A percentile compares a stretch with the other conserved stretches of the same genome.
Conservation (phyloP, 2,329 filamentous ascomycete species). For the Stagonosporopsis chrysanthemi region DNA sequence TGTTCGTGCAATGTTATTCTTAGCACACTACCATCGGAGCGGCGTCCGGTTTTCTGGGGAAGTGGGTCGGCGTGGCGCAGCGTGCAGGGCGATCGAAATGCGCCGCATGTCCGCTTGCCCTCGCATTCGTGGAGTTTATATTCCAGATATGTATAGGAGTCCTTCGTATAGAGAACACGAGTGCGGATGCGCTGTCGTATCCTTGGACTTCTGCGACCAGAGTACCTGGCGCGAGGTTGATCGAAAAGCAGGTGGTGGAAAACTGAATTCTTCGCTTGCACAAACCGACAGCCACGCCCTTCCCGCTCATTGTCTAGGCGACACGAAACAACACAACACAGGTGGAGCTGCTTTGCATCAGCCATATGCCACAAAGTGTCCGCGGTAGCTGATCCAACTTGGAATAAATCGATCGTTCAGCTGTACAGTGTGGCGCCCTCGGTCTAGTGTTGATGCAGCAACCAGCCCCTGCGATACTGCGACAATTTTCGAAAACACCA, state of each 20-base stretch:
- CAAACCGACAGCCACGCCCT: not conserved
- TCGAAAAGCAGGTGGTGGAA: not conserved
- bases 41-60: constrained; percentile 4
- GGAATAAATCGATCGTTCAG: not conserved
- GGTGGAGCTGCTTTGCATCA: not conserved
- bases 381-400: not conserved
- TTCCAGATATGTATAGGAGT: not conserved
- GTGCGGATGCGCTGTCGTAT: not conserved
- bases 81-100: not conserved
- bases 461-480: not conserved
- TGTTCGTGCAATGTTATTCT: constrained; percentile 2
- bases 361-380: not conserved
- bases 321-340: not conserved
- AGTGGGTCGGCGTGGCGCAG: constrained; percentile 5
- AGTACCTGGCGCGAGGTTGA: not conserved
- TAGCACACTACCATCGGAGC: not conserved
- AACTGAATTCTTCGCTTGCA: not conserved
- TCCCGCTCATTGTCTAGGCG: not conserved
- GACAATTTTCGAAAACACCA: not conserved
- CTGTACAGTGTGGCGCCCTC: not conserved
- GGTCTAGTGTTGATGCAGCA: not conserved
- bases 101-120: not conserved
- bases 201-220: not conserved
- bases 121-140: not conserved
- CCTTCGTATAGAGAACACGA: not conserved